These are phyloP conservation scores for Elsinoe australis DNA, from an alignment of 2,329 filamentous ascomycete genomes.

Conservation along the genomic window DNA sequence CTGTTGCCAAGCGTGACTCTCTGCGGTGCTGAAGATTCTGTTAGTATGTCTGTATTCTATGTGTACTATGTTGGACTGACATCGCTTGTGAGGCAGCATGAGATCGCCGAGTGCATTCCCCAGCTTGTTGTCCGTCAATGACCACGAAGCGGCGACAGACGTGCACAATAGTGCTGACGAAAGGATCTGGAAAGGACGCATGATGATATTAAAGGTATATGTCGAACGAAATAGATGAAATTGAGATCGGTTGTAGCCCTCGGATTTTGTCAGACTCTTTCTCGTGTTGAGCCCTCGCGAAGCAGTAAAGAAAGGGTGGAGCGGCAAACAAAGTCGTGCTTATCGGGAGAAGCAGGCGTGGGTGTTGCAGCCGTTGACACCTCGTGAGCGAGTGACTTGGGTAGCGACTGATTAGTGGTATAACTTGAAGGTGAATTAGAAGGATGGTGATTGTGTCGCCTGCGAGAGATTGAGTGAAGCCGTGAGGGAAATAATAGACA, in stretches of 20 bases:
- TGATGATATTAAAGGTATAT: constrained; percentile 20
- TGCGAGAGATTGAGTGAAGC: neutral
- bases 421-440: neutral
- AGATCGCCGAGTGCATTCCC: constrained; percentile 24
- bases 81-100: constrained; percentile 12
- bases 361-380: neutral
- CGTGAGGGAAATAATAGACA: neutral
- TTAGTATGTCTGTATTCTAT: neutral
- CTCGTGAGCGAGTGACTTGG: constrained; percentile 6
- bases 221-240: neutral
- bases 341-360: neutral
- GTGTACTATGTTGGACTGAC: neutral
- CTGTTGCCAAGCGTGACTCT: constrained; percentile 24
- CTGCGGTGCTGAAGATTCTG: constrained; percentile 17
- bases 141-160: constrained; percentile 25
- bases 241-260: neutral
- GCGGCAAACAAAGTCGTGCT: neutral
- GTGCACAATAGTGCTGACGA: constrained; percentile 28
- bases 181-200: constrained; percentile 30
- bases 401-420: constrained; percentile 7
- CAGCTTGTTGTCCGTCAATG: constrained; percentile 25
- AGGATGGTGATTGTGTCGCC: neutral
- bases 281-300: constrained; percentile 4
- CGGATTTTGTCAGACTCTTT: neutral
- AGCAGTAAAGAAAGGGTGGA: neutral